Evolutionary conservation across 345 rosid species (phyloP).

Genomic region (Lagerstroemia speciosa): DNA sequence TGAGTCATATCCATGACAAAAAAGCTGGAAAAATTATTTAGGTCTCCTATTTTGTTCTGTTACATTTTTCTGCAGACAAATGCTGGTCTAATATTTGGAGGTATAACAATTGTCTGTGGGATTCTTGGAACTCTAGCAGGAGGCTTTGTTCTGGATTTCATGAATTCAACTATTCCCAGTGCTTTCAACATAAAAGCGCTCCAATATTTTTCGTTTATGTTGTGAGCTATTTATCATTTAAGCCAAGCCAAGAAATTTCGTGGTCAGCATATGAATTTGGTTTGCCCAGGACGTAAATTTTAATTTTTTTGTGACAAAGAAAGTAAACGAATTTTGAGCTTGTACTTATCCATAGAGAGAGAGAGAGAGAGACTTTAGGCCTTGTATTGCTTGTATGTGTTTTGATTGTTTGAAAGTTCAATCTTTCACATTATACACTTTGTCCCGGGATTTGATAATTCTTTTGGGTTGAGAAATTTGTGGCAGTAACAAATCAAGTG

Average conservation of each 20-base stretch:
- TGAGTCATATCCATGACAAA: background rate
- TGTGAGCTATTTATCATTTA: background rate
- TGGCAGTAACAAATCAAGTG: background rate
- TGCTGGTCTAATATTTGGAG: conserved; percentile 92
- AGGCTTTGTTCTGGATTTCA: conserved; percentile 56
- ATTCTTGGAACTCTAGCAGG: conserved; percentile 79
- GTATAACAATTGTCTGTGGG: conserved; percentile 74
- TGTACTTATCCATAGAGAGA: too few relatives aligned
- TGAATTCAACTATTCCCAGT: conserved; percentile 68
- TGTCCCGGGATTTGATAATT: background rate
- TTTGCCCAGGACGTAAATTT: background rate
- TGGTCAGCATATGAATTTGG: background rate
- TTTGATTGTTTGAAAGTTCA: too few relatives aligned
- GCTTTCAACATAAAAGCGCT: conserved; percentile 70
- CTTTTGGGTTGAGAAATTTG: background rate
- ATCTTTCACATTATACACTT: background rate
- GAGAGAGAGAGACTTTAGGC: too few relatives aligned
- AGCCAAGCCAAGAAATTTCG: background rate
- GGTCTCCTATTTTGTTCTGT: background rate
- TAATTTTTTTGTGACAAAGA: background rate
- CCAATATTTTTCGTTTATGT: background rate
- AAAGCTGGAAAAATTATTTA: background rate
- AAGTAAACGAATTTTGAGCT: background rate
- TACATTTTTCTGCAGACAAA: conserved; percentile 32
- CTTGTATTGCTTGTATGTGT: too few relatives aligned